Evolutionary conservation across 2,329 filamentous ascomycete genomes (phyloP).

Genomic region (Capronia americana): DNA sequence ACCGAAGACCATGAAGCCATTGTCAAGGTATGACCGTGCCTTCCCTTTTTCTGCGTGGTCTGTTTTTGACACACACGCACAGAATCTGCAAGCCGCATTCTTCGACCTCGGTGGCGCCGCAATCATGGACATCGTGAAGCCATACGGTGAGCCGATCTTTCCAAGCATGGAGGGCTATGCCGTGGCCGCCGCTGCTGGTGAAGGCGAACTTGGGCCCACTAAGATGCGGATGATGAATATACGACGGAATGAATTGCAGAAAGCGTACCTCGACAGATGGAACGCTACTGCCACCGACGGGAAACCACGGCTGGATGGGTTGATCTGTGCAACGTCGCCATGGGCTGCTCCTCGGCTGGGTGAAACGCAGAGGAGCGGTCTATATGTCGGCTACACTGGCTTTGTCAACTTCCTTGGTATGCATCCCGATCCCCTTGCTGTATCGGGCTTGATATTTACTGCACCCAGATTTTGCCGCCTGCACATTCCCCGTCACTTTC

Average conservation of each 20-base stretch:
- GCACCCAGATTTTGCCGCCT: slow-evolving; percentile 33
- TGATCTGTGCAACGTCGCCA: slow-evolving; percentile 44
- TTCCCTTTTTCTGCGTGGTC: not conserved
- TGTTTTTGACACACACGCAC: not conserved
- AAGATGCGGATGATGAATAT: slow-evolving; percentile 43
- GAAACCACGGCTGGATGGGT: slow-evolving; percentile 45
- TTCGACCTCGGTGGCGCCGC: slow-evolving; percentile 41
- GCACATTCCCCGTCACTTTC: slow-evolving; percentile 40
- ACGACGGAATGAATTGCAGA: slow-evolving; percentile 43
- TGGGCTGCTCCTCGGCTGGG: slow-evolving; percentile 47
- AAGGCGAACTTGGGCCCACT: slow-evolving; percentile 41
- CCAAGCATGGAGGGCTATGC: slow-evolving; percentile 38
- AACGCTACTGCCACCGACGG: slow-evolving; percentile 42
- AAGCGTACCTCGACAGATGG: slow-evolving; percentile 48
- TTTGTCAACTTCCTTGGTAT: slow-evolving; percentile 42
- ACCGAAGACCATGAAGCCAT: slow-evolving; percentile 45
- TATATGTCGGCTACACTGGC: slow-evolving; percentile 42
- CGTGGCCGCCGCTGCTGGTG: slow-evolving; percentile 35
- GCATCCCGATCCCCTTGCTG: slow-evolving; percentile 34
- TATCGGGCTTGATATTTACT: not conserved
- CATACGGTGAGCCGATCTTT: slow-evolving; percentile 42
- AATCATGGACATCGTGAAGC: slow-evolving; percentile 38
- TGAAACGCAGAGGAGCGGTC: slow-evolving; percentile 36
- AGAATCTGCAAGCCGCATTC: slow-evolving; percentile 43
- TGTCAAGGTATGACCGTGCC: slow-evolving; percentile 25